Conservation (phyloP, 139 green algal genomes). For the Closterium sp. region DNA sequence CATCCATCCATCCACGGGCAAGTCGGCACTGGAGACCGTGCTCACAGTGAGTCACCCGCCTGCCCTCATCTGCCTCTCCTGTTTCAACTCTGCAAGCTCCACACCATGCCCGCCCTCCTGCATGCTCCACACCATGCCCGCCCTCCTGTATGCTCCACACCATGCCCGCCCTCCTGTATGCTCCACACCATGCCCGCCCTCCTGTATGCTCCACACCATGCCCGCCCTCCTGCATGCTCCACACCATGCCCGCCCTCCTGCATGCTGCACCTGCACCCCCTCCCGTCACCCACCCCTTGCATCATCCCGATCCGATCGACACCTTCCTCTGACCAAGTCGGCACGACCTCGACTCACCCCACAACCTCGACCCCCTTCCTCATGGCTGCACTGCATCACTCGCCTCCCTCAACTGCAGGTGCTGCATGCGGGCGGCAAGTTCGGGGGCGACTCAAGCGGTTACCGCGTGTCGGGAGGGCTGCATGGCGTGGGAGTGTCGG, state of each 20-base stretch:
- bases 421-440: slow-evolving; percentile 98
- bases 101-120: not conserved
- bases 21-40: slow-evolving; percentile 77
- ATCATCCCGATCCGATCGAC: no score
- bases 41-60: slow-evolving; percentile 44
- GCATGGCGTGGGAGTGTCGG: slow-evolving; percentile 93
- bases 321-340: not conserved
- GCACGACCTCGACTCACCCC: not conserved
- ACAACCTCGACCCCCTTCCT: not conserved
- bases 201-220: not conserved
- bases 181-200: no score
- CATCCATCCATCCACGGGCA: slow-evolving; percentile 80
- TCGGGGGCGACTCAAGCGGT: slow-evolving; percentile 77
- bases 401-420: slow-evolving; percentile 6
- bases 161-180: not conserved
- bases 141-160: not conserved
- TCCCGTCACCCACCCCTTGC: not conserved
- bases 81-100: not conserved
- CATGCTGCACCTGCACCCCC: not conserved
- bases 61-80: not conserved
- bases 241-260: not conserved
- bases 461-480: slow-evolving; percentile 88
- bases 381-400: not conserved
- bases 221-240: not conserved
- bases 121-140: no score